Evolutionary conservation across 2,329 filamentous ascomycete species (phyloP).

Genomic region (Chrysoporthe austroafricana): DNA sequence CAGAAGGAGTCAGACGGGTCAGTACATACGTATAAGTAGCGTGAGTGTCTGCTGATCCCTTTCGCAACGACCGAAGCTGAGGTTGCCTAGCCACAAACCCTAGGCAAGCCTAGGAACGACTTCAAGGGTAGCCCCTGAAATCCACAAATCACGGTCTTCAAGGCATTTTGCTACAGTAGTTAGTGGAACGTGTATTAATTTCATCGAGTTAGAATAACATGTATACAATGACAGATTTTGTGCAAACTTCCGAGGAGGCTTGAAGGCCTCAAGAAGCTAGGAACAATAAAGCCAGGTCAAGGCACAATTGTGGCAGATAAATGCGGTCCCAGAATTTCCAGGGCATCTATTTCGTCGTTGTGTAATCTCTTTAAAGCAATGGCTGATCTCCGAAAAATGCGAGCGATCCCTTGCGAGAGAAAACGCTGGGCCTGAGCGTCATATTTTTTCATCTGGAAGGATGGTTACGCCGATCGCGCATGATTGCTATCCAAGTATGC

Average conservation of each 20-base stretch:
- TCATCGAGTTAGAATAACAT: not conserved
- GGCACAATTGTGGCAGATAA: not conserved
- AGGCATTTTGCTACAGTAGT: not conserved
- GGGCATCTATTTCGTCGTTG: slow-evolving; percentile 1
- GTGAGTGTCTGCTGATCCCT: slow-evolving; percentile 9
- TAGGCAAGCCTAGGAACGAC: not conserved
- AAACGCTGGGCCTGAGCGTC: not conserved
- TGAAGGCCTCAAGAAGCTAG: not conserved
- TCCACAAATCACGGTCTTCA: not conserved
- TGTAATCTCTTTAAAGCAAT: not conserved
- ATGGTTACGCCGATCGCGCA: not conserved
- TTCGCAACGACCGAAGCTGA: not conserved
- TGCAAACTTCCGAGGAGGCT: not conserved
- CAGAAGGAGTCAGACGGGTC: slow-evolving; percentile 4
- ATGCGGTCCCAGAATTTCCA: slow-evolving; percentile 4
- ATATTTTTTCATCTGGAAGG: slow-evolving; percentile 9
- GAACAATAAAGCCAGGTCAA: not conserved
- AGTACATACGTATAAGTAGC: not conserved
- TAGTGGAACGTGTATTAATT: not conserved
- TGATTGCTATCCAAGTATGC: slow-evolving; percentile 1
- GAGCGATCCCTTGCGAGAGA: not conserved
- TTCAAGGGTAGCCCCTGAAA: not conserved
- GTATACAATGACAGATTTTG: not conserved
- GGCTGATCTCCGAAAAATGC: not conserved
- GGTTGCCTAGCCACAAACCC: not conserved